Conservation (phyloP, 1,139 yeast genomes). For the Arxiozyma bovina region DNA sequence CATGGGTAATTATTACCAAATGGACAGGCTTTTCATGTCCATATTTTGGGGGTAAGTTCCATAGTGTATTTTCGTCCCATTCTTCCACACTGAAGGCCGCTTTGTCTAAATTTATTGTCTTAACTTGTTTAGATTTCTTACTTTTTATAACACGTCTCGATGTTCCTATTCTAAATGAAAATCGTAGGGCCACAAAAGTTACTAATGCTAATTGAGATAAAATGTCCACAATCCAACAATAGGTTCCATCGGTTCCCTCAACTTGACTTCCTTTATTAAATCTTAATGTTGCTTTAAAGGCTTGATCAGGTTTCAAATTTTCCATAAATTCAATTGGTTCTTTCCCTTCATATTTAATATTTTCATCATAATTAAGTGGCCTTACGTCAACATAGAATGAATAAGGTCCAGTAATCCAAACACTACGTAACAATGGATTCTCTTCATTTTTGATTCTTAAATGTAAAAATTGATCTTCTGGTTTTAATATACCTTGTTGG, state of each 20-base stretch:
- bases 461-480: conserved; percentile 16
- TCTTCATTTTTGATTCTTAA: conserved; percentile 46
- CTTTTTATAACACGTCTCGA: conserved; percentile 15
- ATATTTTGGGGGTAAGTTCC: conserved; percentile 41
- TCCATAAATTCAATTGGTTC: conserved; percentile 31
- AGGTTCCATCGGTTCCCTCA: conserved; percentile 20
- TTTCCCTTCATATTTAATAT: conserved; percentile 31
- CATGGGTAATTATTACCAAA: conserved; percentile 54
- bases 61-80: conserved; percentile 44
- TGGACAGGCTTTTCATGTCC: conserved; percentile 42
- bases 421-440: conserved; percentile 42
- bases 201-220: conserved; percentile 45
- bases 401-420: conserved; percentile 55
- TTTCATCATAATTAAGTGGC: conserved; percentile 41
- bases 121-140: conserved; percentile 4
- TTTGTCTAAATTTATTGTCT: background rate
- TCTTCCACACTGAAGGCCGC: conserved; percentile 31
- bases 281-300: conserved; percentile 42
- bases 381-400: conserved; percentile 51
- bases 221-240: conserved; percentile 51
- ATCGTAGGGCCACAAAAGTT: conserved; percentile 32
- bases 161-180: conserved; percentile 25
- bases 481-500: conserved; percentile 9
- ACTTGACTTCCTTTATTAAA: conserved; percentile 38
- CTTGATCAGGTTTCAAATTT: conserved; percentile 48